These are phyloP conservation scores for Pseudophaeomoniella oleicola DNA, from an alignment of 2,329 filamentous ascomycete genomes.

Conservation along the genomic window DNA sequence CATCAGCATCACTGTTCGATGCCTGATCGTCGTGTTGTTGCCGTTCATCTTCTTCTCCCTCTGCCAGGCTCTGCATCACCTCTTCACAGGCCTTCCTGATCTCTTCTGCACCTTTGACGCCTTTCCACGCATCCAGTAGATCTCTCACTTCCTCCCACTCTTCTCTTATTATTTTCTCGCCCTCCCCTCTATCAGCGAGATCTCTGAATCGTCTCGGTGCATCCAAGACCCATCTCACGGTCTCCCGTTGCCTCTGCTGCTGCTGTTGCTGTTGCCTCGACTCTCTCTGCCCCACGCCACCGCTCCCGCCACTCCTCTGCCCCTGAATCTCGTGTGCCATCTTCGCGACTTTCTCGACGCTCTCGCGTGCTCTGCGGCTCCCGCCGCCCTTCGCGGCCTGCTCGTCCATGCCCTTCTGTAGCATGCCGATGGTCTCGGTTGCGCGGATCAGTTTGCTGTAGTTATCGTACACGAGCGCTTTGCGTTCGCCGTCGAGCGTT, in stretches of 20 bases:
- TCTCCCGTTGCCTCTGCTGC: slow-evolving; percentile 20
- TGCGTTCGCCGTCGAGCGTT: slow-evolving; percentile 87
- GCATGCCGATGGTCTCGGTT: slow-evolving; percentile 82
- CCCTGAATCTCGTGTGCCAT: slow-evolving; percentile 26
- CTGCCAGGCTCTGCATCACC: slow-evolving; percentile 16
- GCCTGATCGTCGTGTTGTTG: neutral
- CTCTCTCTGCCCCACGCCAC: slow-evolving; percentile 11
- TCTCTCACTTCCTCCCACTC: slow-evolving; percentile 26
- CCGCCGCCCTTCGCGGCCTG: slow-evolving; percentile 13
- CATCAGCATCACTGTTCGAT: neutral
- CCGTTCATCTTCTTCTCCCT: slow-evolving; percentile 4
- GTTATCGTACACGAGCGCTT: slow-evolving; percentile 95
- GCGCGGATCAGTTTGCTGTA: slow-evolving; percentile 95
- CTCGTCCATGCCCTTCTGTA: slow-evolving; percentile 33
- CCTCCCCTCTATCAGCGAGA: slow-evolving; percentile 20
- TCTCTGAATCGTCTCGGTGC: slow-evolving; percentile 22
- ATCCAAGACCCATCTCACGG: slow-evolving; percentile 29
- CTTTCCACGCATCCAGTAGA: slow-evolving; percentile 26
- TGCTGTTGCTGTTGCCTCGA: slow-evolving; percentile 9
- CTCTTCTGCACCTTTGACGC: slow-evolving; percentile 27
- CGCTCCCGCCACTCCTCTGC: slow-evolving; percentile 14
- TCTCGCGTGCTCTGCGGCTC: slow-evolving; percentile 3
- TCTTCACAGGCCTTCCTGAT: slow-evolving; percentile 23
- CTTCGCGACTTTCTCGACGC: slow-evolving; percentile 13
- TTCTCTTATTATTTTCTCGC: slow-evolving; percentile 22